These are phyloP conservation scores for Sonneratia caseolaris DNA, from an alignment of 345 rosid species.

Conservation along the genomic window DNA sequence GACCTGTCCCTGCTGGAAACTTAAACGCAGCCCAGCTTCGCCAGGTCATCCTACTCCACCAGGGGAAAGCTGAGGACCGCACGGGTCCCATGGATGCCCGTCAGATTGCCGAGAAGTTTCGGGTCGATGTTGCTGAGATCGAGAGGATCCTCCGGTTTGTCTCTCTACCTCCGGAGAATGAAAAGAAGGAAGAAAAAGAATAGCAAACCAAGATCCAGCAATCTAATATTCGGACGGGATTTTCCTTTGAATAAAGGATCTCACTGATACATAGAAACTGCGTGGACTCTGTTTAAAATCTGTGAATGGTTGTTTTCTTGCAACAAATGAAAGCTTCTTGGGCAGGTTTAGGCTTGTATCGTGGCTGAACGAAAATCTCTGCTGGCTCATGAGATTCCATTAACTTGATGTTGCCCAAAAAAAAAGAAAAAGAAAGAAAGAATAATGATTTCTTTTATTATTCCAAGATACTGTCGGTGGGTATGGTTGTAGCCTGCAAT, in stretches of 20 bases:
- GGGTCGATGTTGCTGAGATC: conserved; percentile 47
- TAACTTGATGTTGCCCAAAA: no score
- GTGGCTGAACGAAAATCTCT: background rate
- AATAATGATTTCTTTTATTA: no score
- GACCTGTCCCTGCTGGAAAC: conserved; percentile 54
- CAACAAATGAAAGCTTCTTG: background rate
- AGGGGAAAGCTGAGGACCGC: conserved; percentile 75
- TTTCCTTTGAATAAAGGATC: conserved; percentile 1
- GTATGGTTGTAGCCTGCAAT: no score
- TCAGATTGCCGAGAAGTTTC: conserved; percentile 62
- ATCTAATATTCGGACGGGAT: background rate
- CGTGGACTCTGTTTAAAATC: background rate
- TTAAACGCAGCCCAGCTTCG: conserved; percentile 66
- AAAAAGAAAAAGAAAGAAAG: no score
- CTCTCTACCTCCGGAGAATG: conserved; percentile 59
- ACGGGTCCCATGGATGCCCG: conserved; percentile 46
- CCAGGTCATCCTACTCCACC: conserved; percentile 58
- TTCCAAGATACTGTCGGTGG: no score
- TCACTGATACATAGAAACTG: background rate
- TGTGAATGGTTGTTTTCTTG: background rate
- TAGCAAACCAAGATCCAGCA: background rate
- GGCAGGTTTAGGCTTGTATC: background rate
- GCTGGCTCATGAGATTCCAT: background rate
- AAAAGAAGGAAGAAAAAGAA: conserved; percentile 18
- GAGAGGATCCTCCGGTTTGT: conserved; percentile 44